phyloP scores from a whole-genome alignment of 805 yeast genomes.

The Saccharomycopsis malanga region DNA sequence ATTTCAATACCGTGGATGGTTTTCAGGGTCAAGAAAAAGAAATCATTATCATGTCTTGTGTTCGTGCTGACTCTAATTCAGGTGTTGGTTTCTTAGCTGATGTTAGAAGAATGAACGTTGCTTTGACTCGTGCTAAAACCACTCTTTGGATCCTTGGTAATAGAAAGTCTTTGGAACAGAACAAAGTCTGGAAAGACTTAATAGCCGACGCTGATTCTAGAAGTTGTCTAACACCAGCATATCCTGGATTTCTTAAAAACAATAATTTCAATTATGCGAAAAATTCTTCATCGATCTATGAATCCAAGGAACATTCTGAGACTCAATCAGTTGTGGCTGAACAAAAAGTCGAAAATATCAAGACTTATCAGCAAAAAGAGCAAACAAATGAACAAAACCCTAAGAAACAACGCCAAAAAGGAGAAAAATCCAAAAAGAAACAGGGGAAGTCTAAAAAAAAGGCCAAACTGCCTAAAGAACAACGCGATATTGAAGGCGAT shows the following conservation, averaged over 20 bases:
- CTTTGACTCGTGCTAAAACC: constrained; percentile 85
- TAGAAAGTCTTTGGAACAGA: constrained; percentile 51
- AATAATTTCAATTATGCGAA: too few species aligned
- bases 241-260: constrained; percentile 17
- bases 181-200: constrained; percentile 67
- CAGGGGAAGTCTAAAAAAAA: too few species aligned
- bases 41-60: constrained; percentile 89
- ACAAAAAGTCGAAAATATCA: not conserved
- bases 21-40: constrained; percentile 98
- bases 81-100: constrained; percentile 88
- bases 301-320: not conserved
- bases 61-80: constrained; percentile 66
- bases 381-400: not conserved
- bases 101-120: constrained; percentile 93
- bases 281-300: not conserved
- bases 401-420: not conserved
- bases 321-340: not conserved
- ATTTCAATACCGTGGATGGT: constrained; percentile 94
- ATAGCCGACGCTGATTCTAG: constrained; percentile 59
- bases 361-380: not conserved
- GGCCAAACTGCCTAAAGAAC: too few species aligned
- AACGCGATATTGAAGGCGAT: too few species aligned
- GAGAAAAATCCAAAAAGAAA: not conserved
- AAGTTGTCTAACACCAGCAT: constrained; percentile 22
- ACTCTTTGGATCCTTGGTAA: constrained; percentile 92